Conservation (phyloP, 106 monocot species). For the Amphibolis antarctica region DNA sequence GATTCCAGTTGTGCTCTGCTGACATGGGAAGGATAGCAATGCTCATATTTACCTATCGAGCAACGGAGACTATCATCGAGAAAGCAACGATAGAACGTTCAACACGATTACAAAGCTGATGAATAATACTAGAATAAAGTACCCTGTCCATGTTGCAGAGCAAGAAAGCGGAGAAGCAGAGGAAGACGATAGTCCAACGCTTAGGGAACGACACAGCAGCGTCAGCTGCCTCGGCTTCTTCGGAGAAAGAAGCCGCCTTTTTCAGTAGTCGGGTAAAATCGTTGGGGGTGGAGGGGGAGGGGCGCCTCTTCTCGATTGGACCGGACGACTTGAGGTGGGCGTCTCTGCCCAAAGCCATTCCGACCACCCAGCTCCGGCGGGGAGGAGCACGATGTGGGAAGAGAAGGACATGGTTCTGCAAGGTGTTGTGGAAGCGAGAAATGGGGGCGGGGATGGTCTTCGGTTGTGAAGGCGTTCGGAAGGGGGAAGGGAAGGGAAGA, state of each 20-base stretch:
- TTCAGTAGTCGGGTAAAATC: background rate
- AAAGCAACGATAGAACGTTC: no score
- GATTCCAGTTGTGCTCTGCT: slow-evolving; percentile 63
- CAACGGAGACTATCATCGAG: background rate
- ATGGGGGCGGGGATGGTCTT: background rate
- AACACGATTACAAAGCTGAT: background rate
- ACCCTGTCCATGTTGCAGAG: slow-evolving; percentile 97
- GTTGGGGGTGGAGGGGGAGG: background rate
- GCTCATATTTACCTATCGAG: slow-evolving; percentile 85
- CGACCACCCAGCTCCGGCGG: background rate
- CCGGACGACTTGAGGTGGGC: background rate
- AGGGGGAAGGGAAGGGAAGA: background rate
- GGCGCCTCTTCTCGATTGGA: background rate
- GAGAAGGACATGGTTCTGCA: no score
- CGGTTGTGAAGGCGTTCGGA: background rate
- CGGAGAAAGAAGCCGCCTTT: background rate
- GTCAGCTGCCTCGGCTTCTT: background rate
- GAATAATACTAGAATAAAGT: background rate
- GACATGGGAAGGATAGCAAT: slow-evolving; percentile 95
- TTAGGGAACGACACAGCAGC: slow-evolving; percentile 35
- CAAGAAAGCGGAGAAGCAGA: slow-evolving; percentile 85
- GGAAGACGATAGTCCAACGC: slow-evolving; percentile 70
- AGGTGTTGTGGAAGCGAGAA: background rate
- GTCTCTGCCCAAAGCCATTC: background rate
- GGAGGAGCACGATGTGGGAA: background rate